Evolutionary conservation across 1,284 basidiomycete genomes (phyloP), one percentile per base, ranked within the genome.

Genomic region (Heterobasidion parviporum): DNA sequence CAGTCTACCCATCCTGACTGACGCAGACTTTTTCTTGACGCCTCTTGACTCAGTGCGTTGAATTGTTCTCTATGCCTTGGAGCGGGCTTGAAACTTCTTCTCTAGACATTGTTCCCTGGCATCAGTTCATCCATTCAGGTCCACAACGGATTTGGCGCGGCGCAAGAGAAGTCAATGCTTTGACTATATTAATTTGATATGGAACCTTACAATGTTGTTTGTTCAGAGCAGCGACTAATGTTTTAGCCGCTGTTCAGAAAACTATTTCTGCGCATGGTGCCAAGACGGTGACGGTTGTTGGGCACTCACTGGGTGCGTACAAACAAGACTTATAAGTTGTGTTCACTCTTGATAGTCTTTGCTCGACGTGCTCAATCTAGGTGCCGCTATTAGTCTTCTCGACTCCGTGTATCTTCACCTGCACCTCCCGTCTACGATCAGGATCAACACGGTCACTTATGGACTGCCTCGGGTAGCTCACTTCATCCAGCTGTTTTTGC

Each of bases 131-230:
- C 65, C 8, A 72, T 87, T 32, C 50, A 74, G 59, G 81, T 79
- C 0, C 85, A 89, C 64, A 63, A 64, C 10, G 84, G 85, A 15
- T 89, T 87, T 66, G 70, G 64, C 1, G 64, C 73, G 12, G 73
- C 73, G 12, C 85, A 87, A 35, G 72, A 79, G 2, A 65, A 69
- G 6, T 26, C 10, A 32, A 41, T 49, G 33, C 6, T 50, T 16
- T 6, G 46, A 14, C 3, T 20, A 16, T 16, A 15, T 35, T 48
- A 26, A 20, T n/a, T 33, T 9, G 18, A n/a, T 16, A 7, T 48
- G 2, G 16, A 7, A 10, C 8, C 10, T n/a, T n/a, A 55, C 10
- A 1, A 43, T 10, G 38, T 14, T 48, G 52, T 26, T 26, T 26
- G 20, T n/a, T 8, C 15, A 43, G 72, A 35, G 64, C 72, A 16